Conservation (phyloP, 2,329 filamentous ascomycete species). For the Cordyceps cicadae region DNA sequence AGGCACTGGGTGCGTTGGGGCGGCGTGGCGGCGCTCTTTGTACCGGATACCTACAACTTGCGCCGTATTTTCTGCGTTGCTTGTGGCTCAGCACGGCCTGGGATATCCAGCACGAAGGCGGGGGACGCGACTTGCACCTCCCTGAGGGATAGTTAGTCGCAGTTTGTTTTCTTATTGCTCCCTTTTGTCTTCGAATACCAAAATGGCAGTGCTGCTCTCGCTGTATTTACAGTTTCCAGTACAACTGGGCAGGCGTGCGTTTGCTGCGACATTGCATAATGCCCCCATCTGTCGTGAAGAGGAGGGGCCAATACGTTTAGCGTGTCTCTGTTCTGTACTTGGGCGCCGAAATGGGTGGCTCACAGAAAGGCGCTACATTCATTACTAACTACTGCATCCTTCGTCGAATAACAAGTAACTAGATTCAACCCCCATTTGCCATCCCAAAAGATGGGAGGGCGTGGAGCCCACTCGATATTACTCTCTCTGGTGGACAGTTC, state of each 20-base stretch:
- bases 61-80: not conserved
- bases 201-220: too few relatives aligned
- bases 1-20: not conserved
- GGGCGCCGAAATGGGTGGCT: constrained; percentile 1
- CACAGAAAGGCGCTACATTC: too few relatives aligned
- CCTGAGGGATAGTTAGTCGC: too few relatives aligned
- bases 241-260: not conserved
- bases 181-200: too few relatives aligned
- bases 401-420: too few relatives aligned
- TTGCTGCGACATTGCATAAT: not conserved
- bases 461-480: not conserved
- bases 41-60: not conserved
- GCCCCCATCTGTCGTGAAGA: not conserved
- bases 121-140: too few relatives aligned
- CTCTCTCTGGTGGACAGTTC: not conserved
- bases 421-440: too few relatives aligned
- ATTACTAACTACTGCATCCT: too few relatives aligned
- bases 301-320: not conserved
- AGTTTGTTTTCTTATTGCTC: too few relatives aligned
- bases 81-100: not conserved
- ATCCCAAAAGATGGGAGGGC: too few relatives aligned
- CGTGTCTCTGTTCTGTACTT: not conserved
- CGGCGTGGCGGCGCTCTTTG: not conserved
- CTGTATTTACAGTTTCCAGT: too few relatives aligned
- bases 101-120: too few relatives aligned